Conservation (phyloP, 768 basidiomycete genomes). For the Lactarius evosmus region DNA sequence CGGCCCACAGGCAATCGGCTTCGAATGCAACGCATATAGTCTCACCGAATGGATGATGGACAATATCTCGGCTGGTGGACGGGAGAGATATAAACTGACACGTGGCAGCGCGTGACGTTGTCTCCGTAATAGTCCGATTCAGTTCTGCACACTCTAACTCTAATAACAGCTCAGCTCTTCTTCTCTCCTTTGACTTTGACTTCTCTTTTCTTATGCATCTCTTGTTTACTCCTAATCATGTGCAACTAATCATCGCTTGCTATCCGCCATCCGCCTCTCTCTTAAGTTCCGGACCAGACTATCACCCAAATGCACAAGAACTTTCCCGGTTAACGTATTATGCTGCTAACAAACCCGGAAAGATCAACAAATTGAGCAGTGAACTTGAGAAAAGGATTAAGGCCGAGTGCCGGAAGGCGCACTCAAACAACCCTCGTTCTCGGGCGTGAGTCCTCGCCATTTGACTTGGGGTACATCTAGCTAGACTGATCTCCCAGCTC, state of each 20-base stretch:
- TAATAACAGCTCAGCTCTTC: conserved; percentile 13
- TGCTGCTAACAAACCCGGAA: conserved; percentile 78
- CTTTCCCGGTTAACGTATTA: conserved; percentile 83
- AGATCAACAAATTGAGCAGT: conserved; percentile 69
- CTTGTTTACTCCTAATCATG: conserved; percentile 78
- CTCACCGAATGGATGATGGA: conserved; percentile 73
- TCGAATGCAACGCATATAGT: conserved; percentile 76
- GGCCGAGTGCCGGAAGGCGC: conserved; percentile 63
- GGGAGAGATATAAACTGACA: conserved; percentile 46
- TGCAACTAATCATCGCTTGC: conserved; percentile 78
- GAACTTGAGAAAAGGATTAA: conserved; percentile 76
- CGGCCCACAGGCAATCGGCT: conserved; percentile 44
- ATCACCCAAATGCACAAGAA: conserved; percentile 79
- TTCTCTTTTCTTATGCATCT: conserved; percentile 50
- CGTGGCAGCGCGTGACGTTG: conserved; percentile 37
- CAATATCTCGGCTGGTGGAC: conserved; percentile 57
- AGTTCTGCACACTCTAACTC: too few relatives aligned
- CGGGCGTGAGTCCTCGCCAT: conserved; percentile 60
- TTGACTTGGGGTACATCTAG: conserved; percentile 5
- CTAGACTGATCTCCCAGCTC: conserved; percentile 42
- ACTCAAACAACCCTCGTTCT: conserved; percentile 68
- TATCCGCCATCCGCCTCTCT: conserved; percentile 79
- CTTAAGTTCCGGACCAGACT: conserved; percentile 70
- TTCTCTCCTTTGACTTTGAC: conserved; percentile 8
- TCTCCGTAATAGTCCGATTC: conserved; percentile 15